These are phyloP conservation scores for Dipteronia sinensis DNA, from an alignment of 345 rosid species.

Conservation along the genomic window DNA sequence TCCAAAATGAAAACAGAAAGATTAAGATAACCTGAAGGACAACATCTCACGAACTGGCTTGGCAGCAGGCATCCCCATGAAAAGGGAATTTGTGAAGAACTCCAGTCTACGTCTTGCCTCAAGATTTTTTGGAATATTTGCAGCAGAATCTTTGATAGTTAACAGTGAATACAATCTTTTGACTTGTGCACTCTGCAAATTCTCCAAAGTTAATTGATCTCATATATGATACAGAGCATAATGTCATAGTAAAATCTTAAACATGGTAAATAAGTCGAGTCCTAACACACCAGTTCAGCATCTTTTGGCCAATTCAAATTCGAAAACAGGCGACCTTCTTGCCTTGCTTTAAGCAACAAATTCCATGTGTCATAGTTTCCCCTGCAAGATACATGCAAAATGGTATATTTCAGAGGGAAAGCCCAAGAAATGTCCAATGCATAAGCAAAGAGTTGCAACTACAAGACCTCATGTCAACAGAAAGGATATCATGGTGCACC, in stretches of 20 bases:
- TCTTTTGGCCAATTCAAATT: slow-evolving; percentile 90
- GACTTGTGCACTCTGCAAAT: slow-evolving; percentile 68
- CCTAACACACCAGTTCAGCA: slow-evolving; percentile 68
- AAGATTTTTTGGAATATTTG: slow-evolving; percentile 83
- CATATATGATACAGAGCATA: slow-evolving; percentile 9
- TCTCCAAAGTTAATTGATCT: slow-evolving; percentile 25
- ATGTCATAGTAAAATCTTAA: slow-evolving; percentile 17
- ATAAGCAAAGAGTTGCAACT: slow-evolving; percentile 17
- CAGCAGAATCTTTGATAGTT: slow-evolving; percentile 91
- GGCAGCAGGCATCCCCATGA: slow-evolving; percentile 84
- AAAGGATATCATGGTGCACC: slow-evolving; percentile 75
- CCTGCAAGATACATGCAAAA: slow-evolving; percentile 44
- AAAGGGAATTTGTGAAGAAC: slow-evolving; percentile 92
- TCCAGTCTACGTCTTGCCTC: slow-evolving; percentile 94
- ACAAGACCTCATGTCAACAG: slow-evolving; percentile 70
- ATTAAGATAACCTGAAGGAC: slow-evolving; percentile 68
- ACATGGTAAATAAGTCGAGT: slow-evolving; percentile 7
- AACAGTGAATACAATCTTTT: slow-evolving; percentile 81
- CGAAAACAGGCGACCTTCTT: slow-evolving; percentile 85
- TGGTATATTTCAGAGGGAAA: slow-evolving; percentile 1
- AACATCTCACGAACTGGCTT: slow-evolving; percentile 77
- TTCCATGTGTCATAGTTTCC: slow-evolving; percentile 79
- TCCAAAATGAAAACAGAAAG: slow-evolving; percentile 6
- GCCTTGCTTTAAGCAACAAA: slow-evolving; percentile 74
- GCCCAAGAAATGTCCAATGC: slow-evolving; percentile 14